Base-by-base conservation (phyloP, 2,329 filamentous ascomycete genomes). In the Dothideomycetes sp. region DNA sequence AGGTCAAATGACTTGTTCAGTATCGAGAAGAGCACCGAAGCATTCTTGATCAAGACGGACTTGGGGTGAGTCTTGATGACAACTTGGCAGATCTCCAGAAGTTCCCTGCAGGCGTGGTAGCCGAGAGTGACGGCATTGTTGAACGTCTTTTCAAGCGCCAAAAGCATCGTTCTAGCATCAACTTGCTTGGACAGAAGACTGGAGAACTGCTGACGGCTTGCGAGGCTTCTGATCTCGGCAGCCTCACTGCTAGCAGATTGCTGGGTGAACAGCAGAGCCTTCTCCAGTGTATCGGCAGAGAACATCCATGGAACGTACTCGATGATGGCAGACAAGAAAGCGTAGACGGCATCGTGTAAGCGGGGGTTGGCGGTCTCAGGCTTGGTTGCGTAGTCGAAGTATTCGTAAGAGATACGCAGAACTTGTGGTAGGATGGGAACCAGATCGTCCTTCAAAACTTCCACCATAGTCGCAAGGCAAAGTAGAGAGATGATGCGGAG, bases 251-350 rank as follows among this genome's bases (percentile, higher is more conserved):
- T 70, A 4, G 74, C 79, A 33, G 86, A 91, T 34, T 70, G 68
- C 57, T 82, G 83, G 4, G 85, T 88, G 9, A 84, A 71, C 11
- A 70, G 64, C 18, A 96, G 64, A 33, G 94, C 72, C 34, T 73
- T 76, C 47, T 84, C 78, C 9, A 96, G 63, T 51, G 89, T 80
- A 4, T 74, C 70, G 1, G 76, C 76, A 9, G 86, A 85, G 46
- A 96, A 70, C 78, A 96, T 94, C 63, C 84, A 95, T 1, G 89
- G 86, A 18, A 96, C 67, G 51, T 91, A 78, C 50, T 91, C 80
- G 10, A 89, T 76, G 31, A 95, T 69, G 6, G 86, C 76, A 33
- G 79, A 81, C 46, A 95, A 69, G 44, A 96, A 78, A 0, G 84
- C 74, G 60, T 84, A 94, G 7, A 79, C 76, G 3, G 89, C 86